Percentiles rank a stretch among this genome's conserved stretches.
These are phyloP conservation scores for Mycena haematopus DNA, from an alignment of 768 basidiomycete species.

Conservation along the genomic window DNA sequence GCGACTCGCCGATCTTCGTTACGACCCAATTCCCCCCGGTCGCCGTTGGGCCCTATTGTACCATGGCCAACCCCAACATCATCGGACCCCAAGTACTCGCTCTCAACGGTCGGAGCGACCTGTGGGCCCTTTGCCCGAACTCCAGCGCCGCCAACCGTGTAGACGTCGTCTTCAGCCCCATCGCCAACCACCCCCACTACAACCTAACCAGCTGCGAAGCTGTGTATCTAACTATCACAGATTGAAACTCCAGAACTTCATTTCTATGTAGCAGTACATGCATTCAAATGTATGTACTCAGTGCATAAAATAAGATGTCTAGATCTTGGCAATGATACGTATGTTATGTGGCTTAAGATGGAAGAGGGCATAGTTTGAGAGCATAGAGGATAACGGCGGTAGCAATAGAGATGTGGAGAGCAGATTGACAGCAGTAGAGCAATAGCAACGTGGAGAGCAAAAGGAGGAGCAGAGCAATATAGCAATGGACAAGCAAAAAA, in stretches of 20 bases:
- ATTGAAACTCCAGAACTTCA: slow-evolving; percentile 12
- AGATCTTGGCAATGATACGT: slow-evolving; percentile 24
- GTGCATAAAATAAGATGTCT: neutral
- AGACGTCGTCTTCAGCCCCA: slow-evolving; percentile 32
- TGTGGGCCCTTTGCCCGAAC: slow-evolving; percentile 33
- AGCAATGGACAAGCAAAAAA: slow-evolving; percentile 21
- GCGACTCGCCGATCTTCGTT: slow-evolving; percentile 28
- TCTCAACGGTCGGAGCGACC: slow-evolving; percentile 21
- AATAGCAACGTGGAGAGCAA: slow-evolving; percentile 22
- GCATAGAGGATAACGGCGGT: slow-evolving; percentile 24
- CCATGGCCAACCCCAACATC: slow-evolving; percentile 21
- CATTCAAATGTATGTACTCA: neutral
- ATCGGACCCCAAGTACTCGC: slow-evolving; percentile 26
- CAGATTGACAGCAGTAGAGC: slow-evolving; percentile 20
- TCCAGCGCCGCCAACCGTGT: slow-evolving; percentile 28
- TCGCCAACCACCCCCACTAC: slow-evolving; percentile 31
- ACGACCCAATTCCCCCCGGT: slow-evolving; percentile 28
- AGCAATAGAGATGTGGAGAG: slow-evolving; percentile 27
- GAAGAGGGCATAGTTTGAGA: slow-evolving; percentile 23
- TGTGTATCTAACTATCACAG: slow-evolving; percentile 24
- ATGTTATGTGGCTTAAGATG: slow-evolving; percentile 5
- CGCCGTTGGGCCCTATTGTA: slow-evolving; percentile 17
- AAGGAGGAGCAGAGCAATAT: slow-evolving; percentile 28
- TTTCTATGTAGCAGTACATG: slow-evolving; percentile 3
- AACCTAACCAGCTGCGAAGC: slow-evolving; percentile 15